Evolutionary conservation across 1,139 yeast genomes (phyloP).

Genomic region (Suhomyces yuchorum): DNA sequence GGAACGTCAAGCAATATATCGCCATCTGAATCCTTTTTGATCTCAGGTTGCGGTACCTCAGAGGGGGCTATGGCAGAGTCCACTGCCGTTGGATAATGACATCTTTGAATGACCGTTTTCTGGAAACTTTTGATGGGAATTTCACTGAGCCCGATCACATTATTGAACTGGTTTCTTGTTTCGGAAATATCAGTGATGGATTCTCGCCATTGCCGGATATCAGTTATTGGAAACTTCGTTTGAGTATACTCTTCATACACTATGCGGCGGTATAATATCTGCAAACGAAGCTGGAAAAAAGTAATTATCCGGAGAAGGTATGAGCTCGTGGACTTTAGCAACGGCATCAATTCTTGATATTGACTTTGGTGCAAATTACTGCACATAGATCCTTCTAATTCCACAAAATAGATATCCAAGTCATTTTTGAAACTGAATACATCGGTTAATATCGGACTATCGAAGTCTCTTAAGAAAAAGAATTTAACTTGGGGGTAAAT

Average conservation of each 20-base stretch:
- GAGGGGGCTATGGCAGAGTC: not conserved
- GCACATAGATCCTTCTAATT: slow-evolving; percentile 21
- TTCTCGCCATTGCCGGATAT: slow-evolving; percentile 34
- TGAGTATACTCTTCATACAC: slow-evolving; percentile 31
- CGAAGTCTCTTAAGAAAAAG: slow-evolving; percentile 46
- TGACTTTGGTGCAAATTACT: slow-evolving; percentile 18
- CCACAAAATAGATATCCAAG: slow-evolving; percentile 27
- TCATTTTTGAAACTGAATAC: slow-evolving; percentile 33
- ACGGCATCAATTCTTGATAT: slow-evolving; percentile 22
- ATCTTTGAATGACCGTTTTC: slow-evolving; percentile 27
- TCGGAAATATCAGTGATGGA: slow-evolving; percentile 29
- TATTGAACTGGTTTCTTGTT: slow-evolving; percentile 29
- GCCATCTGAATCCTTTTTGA: not conserved
- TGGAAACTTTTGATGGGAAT: slow-evolving; percentile 30
- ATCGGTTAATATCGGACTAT: slow-evolving; percentile 46
- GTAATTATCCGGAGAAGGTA: slow-evolving; percentile 38
- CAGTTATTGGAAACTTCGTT: slow-evolving; percentile 32
- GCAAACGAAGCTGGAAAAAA: slow-evolving; percentile 31
- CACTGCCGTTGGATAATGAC: slow-evolving; percentile 31
- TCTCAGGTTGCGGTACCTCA: not conserved
- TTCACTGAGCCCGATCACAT: slow-evolving; percentile 31
- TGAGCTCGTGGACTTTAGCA: slow-evolving; percentile 31
- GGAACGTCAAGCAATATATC: not conserved
- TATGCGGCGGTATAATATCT: slow-evolving; percentile 30
- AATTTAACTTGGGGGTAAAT: slow-evolving; percentile 46